These are phyloP conservation scores for Pascua sp. DNA, from an alignment of 1,284 basidiomycete genomes.

Conservation along the genomic window DNA sequence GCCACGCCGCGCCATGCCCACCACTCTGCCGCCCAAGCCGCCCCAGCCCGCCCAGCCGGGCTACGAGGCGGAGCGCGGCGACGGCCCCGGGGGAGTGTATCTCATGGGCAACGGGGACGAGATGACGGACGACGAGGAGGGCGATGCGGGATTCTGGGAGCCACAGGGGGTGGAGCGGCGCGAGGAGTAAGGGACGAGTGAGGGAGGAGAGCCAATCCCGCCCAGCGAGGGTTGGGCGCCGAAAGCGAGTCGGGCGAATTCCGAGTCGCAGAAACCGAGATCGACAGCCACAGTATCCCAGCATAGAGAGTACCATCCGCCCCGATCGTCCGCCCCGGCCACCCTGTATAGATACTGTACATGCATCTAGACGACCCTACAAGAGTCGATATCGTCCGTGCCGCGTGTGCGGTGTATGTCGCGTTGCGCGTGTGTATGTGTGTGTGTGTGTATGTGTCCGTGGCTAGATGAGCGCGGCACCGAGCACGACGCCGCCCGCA, in stretches of 20 bases:
- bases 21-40: not conserved
- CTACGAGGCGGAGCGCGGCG: conserved; percentile 38
- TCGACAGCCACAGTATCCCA: no score
- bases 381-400: not conserved
- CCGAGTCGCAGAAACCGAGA: no score
- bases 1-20: conserved; percentile 26
- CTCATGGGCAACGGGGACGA: conserved; percentile 43
- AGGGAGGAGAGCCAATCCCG: no score
- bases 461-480: not conserved
- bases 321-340: no score
- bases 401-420: not conserved
- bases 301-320: no score
- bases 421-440: not conserved
- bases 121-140: conserved; percentile 24
- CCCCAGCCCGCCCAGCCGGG: conserved; percentile 10
- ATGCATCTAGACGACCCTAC: no score
- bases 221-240: not conserved
- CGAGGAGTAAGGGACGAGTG: no score
- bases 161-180: not conserved
- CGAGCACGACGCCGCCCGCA: not conserved
- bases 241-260: no score
- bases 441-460: not conserved
- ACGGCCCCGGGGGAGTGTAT: conserved; percentile 53
- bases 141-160: conserved; percentile 22
- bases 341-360: no score